phyloP scores from a whole-genome alignment of 345 rosid species.

The Dipteronia dyeriana region DNA sequence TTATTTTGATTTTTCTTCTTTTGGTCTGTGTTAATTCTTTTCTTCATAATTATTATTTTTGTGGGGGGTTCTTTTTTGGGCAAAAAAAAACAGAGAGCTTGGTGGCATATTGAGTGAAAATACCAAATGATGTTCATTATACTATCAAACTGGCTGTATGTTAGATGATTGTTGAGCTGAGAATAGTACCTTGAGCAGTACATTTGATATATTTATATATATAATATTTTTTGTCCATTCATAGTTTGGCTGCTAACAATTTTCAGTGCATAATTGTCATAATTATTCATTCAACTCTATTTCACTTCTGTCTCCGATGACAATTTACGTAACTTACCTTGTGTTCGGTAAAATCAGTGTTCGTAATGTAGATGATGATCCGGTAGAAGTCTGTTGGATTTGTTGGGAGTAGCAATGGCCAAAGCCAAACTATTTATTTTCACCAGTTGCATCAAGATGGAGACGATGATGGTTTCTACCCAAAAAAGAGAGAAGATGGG shows the following conservation, averaged over 20 bases:
- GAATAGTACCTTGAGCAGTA: slow-evolving; percentile 17
- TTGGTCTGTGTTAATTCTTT: slow-evolving; percentile 38
- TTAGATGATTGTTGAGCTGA: slow-evolving; percentile 35
- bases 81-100: slow-evolving; percentile 7
- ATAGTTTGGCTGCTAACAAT: background rate
- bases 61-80: background rate
- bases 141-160: slow-evolving; percentile 18
- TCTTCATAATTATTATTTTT: slow-evolving; percentile 25
- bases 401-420: too few relatives aligned
- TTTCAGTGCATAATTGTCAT: background rate
- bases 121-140: slow-evolving; percentile 19
- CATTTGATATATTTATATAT: slow-evolving; percentile 12
- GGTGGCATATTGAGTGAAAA: slow-evolving; percentile 15
- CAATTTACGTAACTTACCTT: too few relatives aligned
- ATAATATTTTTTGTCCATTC: background rate
- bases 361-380: too few relatives aligned
- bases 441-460: too few relatives aligned
- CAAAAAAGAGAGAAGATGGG: too few relatives aligned
- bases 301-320: too few relatives aligned
- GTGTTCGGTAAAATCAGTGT: too few relatives aligned
- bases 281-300: background rate
- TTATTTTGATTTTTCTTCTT: slow-evolving; percentile 18
- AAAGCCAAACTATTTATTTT: too few relatives aligned
- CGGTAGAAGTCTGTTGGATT: too few relatives aligned
- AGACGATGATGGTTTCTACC: too few relatives aligned